Base-by-base conservation (phyloP, 495 filamentous ascomycete species). In the Penicillium cinerascens region DNA sequence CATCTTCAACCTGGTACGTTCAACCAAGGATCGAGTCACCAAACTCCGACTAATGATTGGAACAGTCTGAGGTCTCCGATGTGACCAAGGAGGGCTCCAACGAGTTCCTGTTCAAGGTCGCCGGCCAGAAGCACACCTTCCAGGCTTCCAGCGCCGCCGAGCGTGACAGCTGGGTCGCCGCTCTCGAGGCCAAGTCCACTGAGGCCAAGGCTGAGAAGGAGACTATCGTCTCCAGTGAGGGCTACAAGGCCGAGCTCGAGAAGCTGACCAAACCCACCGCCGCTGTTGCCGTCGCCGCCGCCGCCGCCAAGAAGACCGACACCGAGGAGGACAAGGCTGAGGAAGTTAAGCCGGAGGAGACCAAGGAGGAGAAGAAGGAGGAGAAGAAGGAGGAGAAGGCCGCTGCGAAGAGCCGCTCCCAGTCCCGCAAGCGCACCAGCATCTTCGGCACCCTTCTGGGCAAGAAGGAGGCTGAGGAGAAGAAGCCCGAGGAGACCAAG, bases 101-200 rank as follows among this genome's bases (percentile, higher is more conserved):
- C 71, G 91, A 93, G 71, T 95, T 98, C 79, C 70, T 77, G 61
- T 87, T 97, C 82, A 88, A 84, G 65, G 72, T 87, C 64, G 82
- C 85, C 72, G 87, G 87, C 55, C 87, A 92, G 68, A 92, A 95
- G 85, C 88, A 95, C 79, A 80, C 79, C 44, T 92, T 96, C 83
- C 87, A 95, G 81, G 86, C 89, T 43, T 60, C 78, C 53, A 86
- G 60, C 57, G 61, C 79, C 29, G 72, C 79, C 46, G 93, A 97
- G 74, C 92, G 93, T 66, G 89, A 96, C 68, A 87, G 83, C 77
- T 98, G 92, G 92, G 77, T 95, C 54, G 81, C 79, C 48, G 82
- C 87, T 47, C 67, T 95, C 50, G 87, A 89, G 79, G 66, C 78
- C 51, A 90, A 91, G 83, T 73, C 82, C 46, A 74, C 78, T 25